Percentiles rank a stretch among this genome's conserved stretches.
phyloP scores from a whole-genome alignment of 2,329 filamentous ascomycete genomes.

The Ophiocordyceps camponoti-saundersi region DNA sequence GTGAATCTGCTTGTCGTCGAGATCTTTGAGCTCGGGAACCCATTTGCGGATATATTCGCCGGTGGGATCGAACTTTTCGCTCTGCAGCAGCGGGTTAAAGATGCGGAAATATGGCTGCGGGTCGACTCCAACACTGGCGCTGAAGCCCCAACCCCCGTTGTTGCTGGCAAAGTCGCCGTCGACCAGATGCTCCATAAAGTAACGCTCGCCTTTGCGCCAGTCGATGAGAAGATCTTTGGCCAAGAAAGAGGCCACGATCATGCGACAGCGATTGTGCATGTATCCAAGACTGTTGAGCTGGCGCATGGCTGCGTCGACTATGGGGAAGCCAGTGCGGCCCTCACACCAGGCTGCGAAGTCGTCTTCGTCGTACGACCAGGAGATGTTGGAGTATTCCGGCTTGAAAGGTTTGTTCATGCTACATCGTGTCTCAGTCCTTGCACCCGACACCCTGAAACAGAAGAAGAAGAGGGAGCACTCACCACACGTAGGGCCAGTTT shows the following conservation, averaged over 20 bases:
- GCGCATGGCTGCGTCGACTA: conserved; percentile 77
- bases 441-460: background rate
- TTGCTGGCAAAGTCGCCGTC: conserved; percentile 71
- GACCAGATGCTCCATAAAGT: conserved; percentile 68
- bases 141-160: conserved; percentile 43
- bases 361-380: conserved; percentile 59
- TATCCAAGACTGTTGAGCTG: conserved; percentile 52
- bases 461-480: conserved; percentile 9
- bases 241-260: conserved; percentile 70
- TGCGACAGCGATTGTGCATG: conserved; percentile 76
- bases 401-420: conserved; percentile 52
- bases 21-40: conserved; percentile 54
- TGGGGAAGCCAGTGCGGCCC: conserved; percentile 62
- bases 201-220: conserved; percentile 67
- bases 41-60: conserved; percentile 71
- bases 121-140: conserved; percentile 56
- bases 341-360: conserved; percentile 59
- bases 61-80: conserved; percentile 66
- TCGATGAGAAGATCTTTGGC: conserved; percentile 67
- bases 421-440: background rate
- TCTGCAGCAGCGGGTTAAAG: conserved; percentile 74
- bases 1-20: conserved; percentile 56
- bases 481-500: conserved; percentile 72
- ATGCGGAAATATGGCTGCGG: conserved; percentile 83
- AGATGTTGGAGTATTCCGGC: conserved; percentile 65